Base-by-base conservation (phyloP, 2,329 filamentous ascomycete species). In the Graphilbum fragrans region DNA sequence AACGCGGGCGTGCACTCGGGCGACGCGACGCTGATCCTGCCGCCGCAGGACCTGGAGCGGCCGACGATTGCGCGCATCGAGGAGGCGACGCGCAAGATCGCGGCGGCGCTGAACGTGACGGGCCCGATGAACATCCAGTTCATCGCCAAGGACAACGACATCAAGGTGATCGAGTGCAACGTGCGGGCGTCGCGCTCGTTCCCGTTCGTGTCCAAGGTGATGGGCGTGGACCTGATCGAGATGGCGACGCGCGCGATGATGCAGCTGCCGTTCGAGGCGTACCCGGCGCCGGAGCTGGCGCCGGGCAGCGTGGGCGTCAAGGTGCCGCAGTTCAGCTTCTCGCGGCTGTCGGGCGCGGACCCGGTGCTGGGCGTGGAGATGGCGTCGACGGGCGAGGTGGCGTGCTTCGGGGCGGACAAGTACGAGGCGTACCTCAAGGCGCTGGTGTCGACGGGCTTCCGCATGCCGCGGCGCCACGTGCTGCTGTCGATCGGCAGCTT, bases 161-260 rank as follows among this genome's bases (percentile, higher is more conserved):
- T 98, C 70, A 96, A 96, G 71, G 92, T 98, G 50, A 98, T 98
- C 49, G 92, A 98, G 66, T 96, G 92, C 65, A 98, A 98, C 55
- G 92, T 96, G 46, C 82, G 92, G 48, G 92, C 92, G 16, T 95
- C 92, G 36, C 77, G 92, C 50, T 96, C 90, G 1, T 95, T 95
- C 72, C 92, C 92, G 47, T 98, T 98, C 57, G 88, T 96, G 16
- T 95, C 88, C 49, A 98, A 98, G 70, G 86, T 94, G 51, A 96
- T 94, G 86, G 88, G 88, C 39, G 85, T 95, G 40, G 90, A 98
- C 58, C 72, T 98, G 48, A 95, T 98, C 50, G 90, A 95, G 68
- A 87, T 98, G 86, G 92, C 92, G 22, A 96, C 92, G 52, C 94
- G 93, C 69, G 90, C 90, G 16, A 96, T 96, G 64, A 86, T 92